These are phyloP conservation scores for Claviceps lovelessii DNA, from an alignment of 2,329 filamentous ascomycete genomes.

Conservation along the genomic window DNA sequence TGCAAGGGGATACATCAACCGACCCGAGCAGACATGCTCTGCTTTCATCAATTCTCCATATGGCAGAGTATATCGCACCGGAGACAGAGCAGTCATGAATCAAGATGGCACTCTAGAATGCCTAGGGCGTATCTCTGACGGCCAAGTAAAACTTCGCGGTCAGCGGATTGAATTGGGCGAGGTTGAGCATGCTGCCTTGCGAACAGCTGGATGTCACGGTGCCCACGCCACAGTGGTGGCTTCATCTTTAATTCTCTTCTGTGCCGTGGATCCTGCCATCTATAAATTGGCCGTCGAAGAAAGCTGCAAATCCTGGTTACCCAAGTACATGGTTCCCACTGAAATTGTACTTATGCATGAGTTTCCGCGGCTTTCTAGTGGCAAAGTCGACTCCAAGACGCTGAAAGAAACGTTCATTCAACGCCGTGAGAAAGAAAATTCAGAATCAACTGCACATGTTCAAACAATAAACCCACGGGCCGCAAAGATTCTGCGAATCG, in stretches of 20 bases:
- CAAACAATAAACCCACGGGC: constrained; percentile 11
- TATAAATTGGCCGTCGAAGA: constrained; percentile 31
- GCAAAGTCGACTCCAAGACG: constrained; percentile 62
- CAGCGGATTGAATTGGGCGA: constrained; percentile 73
- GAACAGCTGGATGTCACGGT: constrained; percentile 45
- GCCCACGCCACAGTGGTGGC: constrained; percentile 53
- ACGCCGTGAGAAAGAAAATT: constrained; percentile 6
- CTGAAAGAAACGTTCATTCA: constrained; percentile 38
- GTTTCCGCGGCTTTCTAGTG: constrained; percentile 66
- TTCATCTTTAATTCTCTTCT: constrained; percentile 61
- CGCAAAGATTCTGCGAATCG: constrained; percentile 22
- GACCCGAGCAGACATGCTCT: constrained; percentile 55
- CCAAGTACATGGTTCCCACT: constrained; percentile 68
- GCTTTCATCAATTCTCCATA: constrained; percentile 57
- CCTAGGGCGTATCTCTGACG: constrained; percentile 61
- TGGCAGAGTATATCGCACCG: constrained; percentile 67
- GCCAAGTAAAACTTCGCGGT: constrained; percentile 76
- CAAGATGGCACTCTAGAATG: constrained; percentile 63
- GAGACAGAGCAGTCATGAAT: constrained; percentile 62
- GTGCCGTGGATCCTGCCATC: constrained; percentile 34
- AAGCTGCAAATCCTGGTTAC: constrained; percentile 61
- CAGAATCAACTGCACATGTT: background rate
- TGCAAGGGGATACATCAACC: constrained; percentile 68
- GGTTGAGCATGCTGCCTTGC: constrained; percentile 55
- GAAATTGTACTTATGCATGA: constrained; percentile 50